Evolutionary conservation across 192 early-diverging fungal species (phyloP), one percentile per base, ranked within the genome.

Genomic region (Umbelopsis sp.): DNA sequence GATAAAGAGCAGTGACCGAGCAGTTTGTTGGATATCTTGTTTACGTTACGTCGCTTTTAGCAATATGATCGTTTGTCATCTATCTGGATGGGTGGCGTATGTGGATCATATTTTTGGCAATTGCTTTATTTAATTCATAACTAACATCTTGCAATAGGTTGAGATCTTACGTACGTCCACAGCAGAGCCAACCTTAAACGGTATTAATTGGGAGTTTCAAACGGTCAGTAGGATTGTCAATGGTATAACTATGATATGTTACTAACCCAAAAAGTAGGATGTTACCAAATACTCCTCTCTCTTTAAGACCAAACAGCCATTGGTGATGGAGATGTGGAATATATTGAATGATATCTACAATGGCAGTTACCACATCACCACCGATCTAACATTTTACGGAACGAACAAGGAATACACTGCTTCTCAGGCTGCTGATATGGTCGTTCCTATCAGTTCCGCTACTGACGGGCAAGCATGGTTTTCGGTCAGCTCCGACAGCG

Each of bases 21-120:
- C 0, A 66, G 18, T 23, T 18, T 11, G 4, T 22, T 1, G n/a
- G 47, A 27, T 21, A 15, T 21, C n/a, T 2, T 18, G 16, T 16
- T 66, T 21, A 51, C 20, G 5, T 15, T 25, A 0, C 9, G 5
- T 41, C 6, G 6, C 13, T 47, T 21, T 46, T 25, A 66, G 68
- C 71, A 72, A 49, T 72, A 72, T 22, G 71, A 72, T 66, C 58
- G 71, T 15, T 45, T 72, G 13, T 51, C 55, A n/a, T 64, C 46
- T 15, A 50, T 72, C 10, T 72, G 71, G 71, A 72, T 72, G 27
- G 71, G 71, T 46, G 71, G 71, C 23, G 71, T 72, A 65, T 4
- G 71, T 72, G 2, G 2, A 18, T 44, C 3, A 44, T 18, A 46
- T 4, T 12, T 23, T 10, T 41, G 44, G 27, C 27, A 22, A 44